phyloP scores from a whole-genome alignment of 352 stramenopile genomes.

The Phytophthora nicotianae region DNA sequence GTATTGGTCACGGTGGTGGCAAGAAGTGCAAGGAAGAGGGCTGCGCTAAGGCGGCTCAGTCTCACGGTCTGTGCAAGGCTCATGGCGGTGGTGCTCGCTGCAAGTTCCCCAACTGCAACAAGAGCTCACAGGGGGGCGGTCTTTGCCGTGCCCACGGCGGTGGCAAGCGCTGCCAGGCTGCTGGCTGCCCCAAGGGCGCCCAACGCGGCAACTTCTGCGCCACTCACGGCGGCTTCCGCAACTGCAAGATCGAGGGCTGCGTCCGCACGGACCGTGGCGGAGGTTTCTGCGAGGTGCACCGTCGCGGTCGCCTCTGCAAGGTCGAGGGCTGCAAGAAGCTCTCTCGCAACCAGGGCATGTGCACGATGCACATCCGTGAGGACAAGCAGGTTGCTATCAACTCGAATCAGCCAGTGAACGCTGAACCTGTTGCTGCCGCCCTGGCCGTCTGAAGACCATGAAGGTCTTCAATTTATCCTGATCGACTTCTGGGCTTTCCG shows the following conservation, averaged over 20 bases:
- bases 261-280: conserved; percentile 83
- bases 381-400: conserved; percentile 63
- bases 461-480: background rate
- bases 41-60: conserved; percentile 87
- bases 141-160: conserved; percentile 81
- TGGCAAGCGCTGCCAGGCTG: conserved; percentile 77
- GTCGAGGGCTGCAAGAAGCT: conserved; percentile 89
- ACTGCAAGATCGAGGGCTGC: conserved; percentile 86
- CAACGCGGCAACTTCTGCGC: conserved; percentile 88
- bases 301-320: conserved; percentile 80
- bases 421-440: conserved; percentile 7
- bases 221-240: conserved; percentile 85
- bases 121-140: conserved; percentile 78
- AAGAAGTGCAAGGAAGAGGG: conserved; percentile 88
- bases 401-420: background rate
- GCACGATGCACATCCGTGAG: conserved; percentile 90
- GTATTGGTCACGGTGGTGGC: conserved; percentile 85
- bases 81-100: conserved; percentile 84
- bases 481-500: conserved; percentile 12
- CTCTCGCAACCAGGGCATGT: conserved; percentile 87
- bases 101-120: conserved; percentile 86
- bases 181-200: conserved; percentile 76
- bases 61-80: conserved; percentile 83
- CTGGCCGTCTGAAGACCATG: conserved; percentile 20
- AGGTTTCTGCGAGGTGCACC: conserved; percentile 87